phyloP scores from a whole-genome alignment of 176 grass and related monocot species.

The Ensete ventricosum region DNA sequence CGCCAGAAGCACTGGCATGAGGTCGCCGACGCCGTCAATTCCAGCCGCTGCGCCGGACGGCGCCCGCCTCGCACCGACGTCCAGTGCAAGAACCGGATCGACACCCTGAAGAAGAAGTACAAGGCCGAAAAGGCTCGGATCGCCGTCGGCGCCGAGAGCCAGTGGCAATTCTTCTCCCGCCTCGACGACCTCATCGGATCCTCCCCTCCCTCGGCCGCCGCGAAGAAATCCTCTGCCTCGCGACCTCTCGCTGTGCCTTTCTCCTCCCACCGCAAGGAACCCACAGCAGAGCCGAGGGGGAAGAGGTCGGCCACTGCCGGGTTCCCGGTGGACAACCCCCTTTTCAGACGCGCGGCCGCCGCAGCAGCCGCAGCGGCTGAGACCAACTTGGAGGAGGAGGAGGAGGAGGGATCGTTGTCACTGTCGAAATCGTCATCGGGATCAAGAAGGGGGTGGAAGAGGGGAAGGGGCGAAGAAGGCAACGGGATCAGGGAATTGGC shows the following conservation, averaged over 20 bases:
- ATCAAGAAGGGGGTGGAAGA: conserved; percentile 11
- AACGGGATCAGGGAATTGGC: conserved; percentile 51
- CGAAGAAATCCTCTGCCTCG: neutral
- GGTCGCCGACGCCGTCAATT: conserved; percentile 73
- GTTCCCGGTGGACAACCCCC: conserved; percentile 22
- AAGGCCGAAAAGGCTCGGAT: conserved; percentile 61
- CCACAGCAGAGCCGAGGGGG: neutral
- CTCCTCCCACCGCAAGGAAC: conserved; percentile 11
- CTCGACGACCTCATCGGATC: conserved; percentile 71
- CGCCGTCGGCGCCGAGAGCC: conserved; percentile 20
- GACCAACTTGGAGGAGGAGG: conserved; percentile 12
- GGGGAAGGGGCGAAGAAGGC: conserved; percentile 11
- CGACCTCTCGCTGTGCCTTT: conserved; percentile 25
- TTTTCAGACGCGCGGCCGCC: conserved; percentile 13
- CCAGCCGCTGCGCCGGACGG: conserved; percentile 40
- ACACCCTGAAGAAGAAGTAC: conserved; percentile 98
- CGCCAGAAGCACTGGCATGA: conserved; percentile 98
- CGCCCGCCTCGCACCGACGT: conserved; percentile 76
- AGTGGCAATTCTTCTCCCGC: conserved; percentile 61
- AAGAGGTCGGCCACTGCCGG: neutral
- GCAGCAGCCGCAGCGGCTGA: conserved; percentile 25
- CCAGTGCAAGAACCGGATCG: conserved; percentile 98
- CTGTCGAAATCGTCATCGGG: conserved; percentile 33
- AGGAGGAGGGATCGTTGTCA: conserved; percentile 15
- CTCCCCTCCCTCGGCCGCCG: conserved; percentile 1